Conservation (phyloP, 345 rosid species). For the Rhodomyrtus tomentosa region DNA sequence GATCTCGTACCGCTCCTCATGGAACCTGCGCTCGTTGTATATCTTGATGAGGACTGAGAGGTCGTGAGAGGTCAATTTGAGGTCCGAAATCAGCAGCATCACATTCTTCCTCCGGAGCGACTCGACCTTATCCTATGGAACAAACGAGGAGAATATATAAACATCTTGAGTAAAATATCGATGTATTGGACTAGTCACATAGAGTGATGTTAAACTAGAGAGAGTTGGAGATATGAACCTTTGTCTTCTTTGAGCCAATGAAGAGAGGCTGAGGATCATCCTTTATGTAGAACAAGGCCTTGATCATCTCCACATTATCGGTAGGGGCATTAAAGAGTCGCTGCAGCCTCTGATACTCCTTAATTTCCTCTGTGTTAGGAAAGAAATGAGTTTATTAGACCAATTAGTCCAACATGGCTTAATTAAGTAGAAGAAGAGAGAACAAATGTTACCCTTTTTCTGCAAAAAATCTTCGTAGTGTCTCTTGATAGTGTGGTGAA, state of each 20-base stretch:
- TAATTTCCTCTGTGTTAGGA: constrained; percentile 26
- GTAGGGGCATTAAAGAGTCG: constrained; percentile 8
- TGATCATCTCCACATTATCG: constrained; percentile 31
- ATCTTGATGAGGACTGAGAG: constrained; percentile 8
- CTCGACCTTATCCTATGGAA: constrained; percentile 12
- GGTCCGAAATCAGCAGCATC: constrained; percentile 14
- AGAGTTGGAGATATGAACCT: not conserved
- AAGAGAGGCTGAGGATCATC: constrained; percentile 28
- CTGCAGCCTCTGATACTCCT: constrained; percentile 15
- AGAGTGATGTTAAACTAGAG: no score
- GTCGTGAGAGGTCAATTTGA: constrained; percentile 9
- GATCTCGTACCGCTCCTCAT: constrained; percentile 10
- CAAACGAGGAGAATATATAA: no score
- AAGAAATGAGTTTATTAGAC: not conserved
- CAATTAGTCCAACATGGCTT: not conserved
- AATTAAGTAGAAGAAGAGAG: not conserved
- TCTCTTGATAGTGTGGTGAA: not conserved
- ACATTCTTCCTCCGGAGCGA: constrained; percentile 12
- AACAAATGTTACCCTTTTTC: no score
- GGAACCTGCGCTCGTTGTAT: constrained; percentile 5
- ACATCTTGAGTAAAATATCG: no score
- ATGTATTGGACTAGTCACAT: no score
- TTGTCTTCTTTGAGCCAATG: constrained; percentile 19
- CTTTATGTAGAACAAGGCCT: constrained; percentile 22
- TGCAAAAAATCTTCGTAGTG: no score